Base-by-base conservation (phyloP, 2,329 filamentous ascomycete genomes). In the Xylaria sp. region DNA sequence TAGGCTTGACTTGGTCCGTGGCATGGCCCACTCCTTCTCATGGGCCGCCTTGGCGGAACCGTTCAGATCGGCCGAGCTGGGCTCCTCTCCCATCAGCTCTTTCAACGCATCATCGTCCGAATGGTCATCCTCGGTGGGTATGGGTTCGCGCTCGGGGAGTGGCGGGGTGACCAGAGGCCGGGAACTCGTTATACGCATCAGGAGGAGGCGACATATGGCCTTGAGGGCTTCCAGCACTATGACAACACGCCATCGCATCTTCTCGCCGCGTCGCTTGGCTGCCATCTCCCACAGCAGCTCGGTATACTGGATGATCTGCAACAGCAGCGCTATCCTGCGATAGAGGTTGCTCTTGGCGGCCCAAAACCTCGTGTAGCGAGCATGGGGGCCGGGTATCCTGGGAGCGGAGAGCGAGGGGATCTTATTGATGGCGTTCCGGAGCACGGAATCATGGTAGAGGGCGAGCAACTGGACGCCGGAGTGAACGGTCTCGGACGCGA, bases 221-320 rank as follows among this genome's bases (percentile, higher is more conserved):
- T 98, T 98, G 76, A 96, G 83, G 0, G 88, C 86, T 80, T 99
- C 96, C 25, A 99, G 83, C 3, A 96, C 77, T 11, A 98, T 89
- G 5, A 98, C 89, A 0, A 96, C 89, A 58, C 92, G 89, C 96
- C 96, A 99, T 33, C 94, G 88, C 29, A 90, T 81, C 78, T 96
- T 87, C 50, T 91, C 94, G 20, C 93, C 92, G 69, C 90, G 90
- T 55, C 95, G 87, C 80, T 97, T 96, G 31, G 94, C 94, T 31
- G 92, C 88, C 96, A 99, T 99, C 79, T 99, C 96, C 87, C 95
- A 96, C n/a, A 99, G 82, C 33, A 99, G 84, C 81, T 99, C 93
- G 0, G 94, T 97, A 77, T 98, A 98, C 72, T 96, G 92, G 29
- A 97, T 92, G 81, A 97, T 91, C 77, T 97, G 93, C 55, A 99